Base-by-base conservation (phyloP, 2,329 filamentous ascomycete species). In the Xylaria hypoxylon region DNA sequence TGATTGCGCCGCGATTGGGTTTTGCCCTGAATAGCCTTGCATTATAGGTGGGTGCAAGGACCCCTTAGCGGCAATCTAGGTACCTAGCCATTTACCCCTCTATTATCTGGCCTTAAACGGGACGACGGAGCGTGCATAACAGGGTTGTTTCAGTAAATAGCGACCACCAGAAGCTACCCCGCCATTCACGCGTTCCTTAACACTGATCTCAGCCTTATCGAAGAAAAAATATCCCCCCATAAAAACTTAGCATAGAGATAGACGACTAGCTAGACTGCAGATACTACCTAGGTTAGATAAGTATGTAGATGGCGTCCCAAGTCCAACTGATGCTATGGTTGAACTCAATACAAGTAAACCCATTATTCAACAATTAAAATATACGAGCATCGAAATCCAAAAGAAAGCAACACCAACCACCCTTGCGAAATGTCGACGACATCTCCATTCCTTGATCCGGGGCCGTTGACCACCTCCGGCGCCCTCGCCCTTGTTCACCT, bases 401-500 rank as follows among this genome's bases (percentile, higher is more conserved):
- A 48, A 5, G 17, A 47, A 26, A 35, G 15, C 6, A 24, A 22
- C 26, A 17, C 15, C 6, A 5, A 17, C 15, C 6, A 5, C 40
- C 6, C 2, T 15, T 51, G 6, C 59, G 40, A 65, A 22, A 83
- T 83, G 82, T 69, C 74, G n/a, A 72, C 71, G 15, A 74, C 78
- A 2, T 97, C 94, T 10, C 91, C 94, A 0, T 98, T 99, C 73
- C 85, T 98, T 44, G 87, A 91, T 59, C 89, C 92, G 0, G 89
- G 90, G 17, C 76, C 83, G 2, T 80, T 81, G 22, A 89, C 94
- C 3, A 82, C 85, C 11, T 81, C 88, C 24, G 86, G 91, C 72
- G 85, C 86, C 2, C 87, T 98, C 50, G 92, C 94, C 28, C 91
- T 98, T 68, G 85, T 97, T 64, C 92, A 97, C 77, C 87, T 99